Evolutionary conservation across 176 grass and related monocot species (phyloP).

Genomic region (Ampelocalamus luodianensis): DNA sequence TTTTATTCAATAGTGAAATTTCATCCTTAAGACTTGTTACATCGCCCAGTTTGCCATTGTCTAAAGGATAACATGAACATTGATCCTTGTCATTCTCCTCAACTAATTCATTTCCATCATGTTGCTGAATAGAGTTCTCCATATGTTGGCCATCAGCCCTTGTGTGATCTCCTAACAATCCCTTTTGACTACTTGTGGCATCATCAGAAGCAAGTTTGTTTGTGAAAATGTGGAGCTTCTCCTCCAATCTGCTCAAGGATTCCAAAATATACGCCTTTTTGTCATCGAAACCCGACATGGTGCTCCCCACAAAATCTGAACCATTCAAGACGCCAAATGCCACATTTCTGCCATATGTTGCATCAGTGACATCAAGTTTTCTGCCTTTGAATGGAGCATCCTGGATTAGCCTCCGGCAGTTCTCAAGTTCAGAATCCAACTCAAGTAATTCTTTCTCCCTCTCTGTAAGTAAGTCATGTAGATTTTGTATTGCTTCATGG

Average conservation of each 20-base stretch:
- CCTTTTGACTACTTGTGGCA: slow-evolving; percentile 17
- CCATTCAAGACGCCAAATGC: slow-evolving; percentile 26
- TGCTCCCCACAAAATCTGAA: slow-evolving; percentile 18
- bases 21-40: slow-evolving; percentile 31
- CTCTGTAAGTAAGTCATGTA: slow-evolving; percentile 77
- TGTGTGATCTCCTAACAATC: slow-evolving; percentile 21
- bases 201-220: slow-evolving; percentile 45
- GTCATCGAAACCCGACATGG: slow-evolving; percentile 60
- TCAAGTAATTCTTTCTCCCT: slow-evolving; percentile 93
- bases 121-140: slow-evolving; percentile 21
- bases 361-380: background rate
- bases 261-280: slow-evolving; percentile 60
- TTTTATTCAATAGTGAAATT: slow-evolving; percentile 47
- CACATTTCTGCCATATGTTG: background rate
- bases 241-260: slow-evolving; percentile 60
- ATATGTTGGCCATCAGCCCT: slow-evolving; percentile 24
- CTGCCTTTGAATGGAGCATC: slow-evolving; percentile 3
- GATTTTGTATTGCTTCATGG: slow-evolving; percentile 72
- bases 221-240: slow-evolving; percentile 46
- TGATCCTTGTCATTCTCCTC: slow-evolving; percentile 26
- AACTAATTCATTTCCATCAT: background rate
- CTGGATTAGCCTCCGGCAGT: slow-evolving; percentile 39
- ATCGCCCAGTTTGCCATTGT: slow-evolving; percentile 1
- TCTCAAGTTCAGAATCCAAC: slow-evolving; percentile 65
- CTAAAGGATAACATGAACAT: slow-evolving; percentile 26